Base-by-base conservation (phyloP, 257 asterid genomes). In the Gentiana straminea region DNA sequence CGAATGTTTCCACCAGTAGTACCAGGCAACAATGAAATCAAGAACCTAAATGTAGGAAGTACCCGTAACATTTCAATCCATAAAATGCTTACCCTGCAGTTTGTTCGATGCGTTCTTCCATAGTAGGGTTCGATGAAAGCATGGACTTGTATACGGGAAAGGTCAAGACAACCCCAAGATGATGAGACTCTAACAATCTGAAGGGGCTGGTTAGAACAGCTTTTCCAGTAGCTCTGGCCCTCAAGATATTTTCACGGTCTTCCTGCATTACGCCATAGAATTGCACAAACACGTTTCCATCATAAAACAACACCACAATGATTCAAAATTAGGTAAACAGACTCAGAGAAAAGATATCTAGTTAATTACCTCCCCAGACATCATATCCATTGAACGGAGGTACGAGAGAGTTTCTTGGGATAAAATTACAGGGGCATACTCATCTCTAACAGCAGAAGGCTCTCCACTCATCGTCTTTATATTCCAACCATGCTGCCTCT, bases 181-280 rank as follows among this genome's bases (percentile, higher is more conserved):
- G 81, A 72, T 77, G 89, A 51, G 86, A 77, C 61, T 85, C 86
- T 1, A 90, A 78, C 76, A 90, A 59, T 73, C 94, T 67, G 70
- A 90, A 90, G 10, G 98, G 98, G 60, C 81, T 84, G 1, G 98
- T 90, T 37, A 90, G 94, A 62, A 90, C 98, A 2, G 98, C 96
- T 67, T 90, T 90, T 58, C 98, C 98, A 4, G 95, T 86, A 3
- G 84, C 79, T 55, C 86, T 76, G 58, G 98, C 98, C 81, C 93
- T 80, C 74, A 86, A 57, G 58, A 90, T 90, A 65, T 90, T 90
- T 61, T 84, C 98, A 2, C 96, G 86, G 67, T 90, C 98, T 81
- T 90, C 98, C 98, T 90, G 78, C 51, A 58, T 60, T 24, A 52
- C 64, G 15, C 50, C 15, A 38, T 47, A 46, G 57, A 33, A 59